Percentiles rank a stretch among this genome's conserved stretches.
Evolutionary conservation across 2,329 filamentous ascomycete species (phyloP).

Genomic region (Paecilomyces dactylethromorphus): DNA sequence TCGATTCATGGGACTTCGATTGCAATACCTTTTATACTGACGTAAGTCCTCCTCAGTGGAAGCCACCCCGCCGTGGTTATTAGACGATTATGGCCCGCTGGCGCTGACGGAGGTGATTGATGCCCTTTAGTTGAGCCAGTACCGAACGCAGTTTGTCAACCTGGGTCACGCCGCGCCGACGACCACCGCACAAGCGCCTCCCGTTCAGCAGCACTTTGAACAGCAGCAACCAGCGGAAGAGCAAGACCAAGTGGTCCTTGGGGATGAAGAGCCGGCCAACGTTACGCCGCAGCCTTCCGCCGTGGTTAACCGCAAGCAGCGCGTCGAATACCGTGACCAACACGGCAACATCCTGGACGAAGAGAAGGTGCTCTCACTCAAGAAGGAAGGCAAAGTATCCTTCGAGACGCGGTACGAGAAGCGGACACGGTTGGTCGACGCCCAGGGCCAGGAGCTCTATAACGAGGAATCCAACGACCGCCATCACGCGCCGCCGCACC

Average conservation of each 20-base stretch:
- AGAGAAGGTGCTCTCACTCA: constrained; percentile 71
- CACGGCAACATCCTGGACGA: constrained; percentile 81
- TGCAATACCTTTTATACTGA: constrained; percentile 86
- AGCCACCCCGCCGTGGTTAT: constrained; percentile 20
- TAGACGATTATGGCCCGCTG: constrained; percentile 10
- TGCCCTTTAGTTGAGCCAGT: constrained; percentile 30
- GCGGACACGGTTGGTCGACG: constrained; percentile 77
- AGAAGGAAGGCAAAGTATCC: constrained; percentile 74
- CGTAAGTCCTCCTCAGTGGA: constrained; percentile 56
- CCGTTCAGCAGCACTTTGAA: constrained; percentile 9
- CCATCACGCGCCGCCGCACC: constrained; percentile 45
- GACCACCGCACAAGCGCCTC: constrained; percentile 7
- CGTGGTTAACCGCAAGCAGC: constrained; percentile 61
- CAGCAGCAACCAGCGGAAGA: constrained; percentile 15
- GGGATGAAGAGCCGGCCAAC: constrained; percentile 17
- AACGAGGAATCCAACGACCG: constrained; percentile 17
- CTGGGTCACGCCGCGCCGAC: constrained; percentile 14
- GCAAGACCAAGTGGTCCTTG: constrained; percentile 8
- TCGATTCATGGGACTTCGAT: constrained; percentile 92
- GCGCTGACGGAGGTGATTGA: constrained; percentile 18
- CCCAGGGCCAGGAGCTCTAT: constrained; percentile 68
- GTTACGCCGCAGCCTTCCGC: constrained; percentile 27
- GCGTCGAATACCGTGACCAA: constrained; percentile 90
- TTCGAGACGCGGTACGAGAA: constrained; percentile 97
- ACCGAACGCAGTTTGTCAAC: constrained; percentile 25